These are phyloP conservation scores for Citrus glauca DNA, from an alignment of 345 rosid genomes.

Conservation along the genomic window DNA sequence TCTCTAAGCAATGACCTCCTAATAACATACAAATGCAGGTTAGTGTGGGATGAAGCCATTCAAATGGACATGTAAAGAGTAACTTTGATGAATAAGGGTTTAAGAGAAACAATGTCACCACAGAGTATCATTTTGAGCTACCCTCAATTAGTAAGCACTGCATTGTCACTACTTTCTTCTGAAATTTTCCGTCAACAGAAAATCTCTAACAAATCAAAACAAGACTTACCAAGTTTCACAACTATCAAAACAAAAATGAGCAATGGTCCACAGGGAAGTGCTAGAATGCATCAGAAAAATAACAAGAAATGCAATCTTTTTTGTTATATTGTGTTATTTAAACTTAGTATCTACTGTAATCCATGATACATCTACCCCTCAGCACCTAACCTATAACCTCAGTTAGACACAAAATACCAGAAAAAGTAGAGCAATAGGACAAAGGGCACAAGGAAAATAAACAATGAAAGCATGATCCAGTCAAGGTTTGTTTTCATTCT, in stretches of 20 bases:
- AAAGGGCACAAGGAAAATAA: neutral
- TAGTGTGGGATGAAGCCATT: neutral
- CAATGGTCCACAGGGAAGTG: neutral
- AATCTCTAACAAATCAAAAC: neutral
- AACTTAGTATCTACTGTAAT: neutral
- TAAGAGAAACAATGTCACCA: neutral
- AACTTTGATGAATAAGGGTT: neutral
- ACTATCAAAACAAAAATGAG: neutral
- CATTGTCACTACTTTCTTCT: neutral
- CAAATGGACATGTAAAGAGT: neutral
- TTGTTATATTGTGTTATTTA: neutral
- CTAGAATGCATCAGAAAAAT: neutral
- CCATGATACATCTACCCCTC: neutral
- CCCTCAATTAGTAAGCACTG: neutral
- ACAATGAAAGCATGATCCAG: neutral
- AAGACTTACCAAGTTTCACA: neutral
- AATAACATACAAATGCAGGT: neutral
- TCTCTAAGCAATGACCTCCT: neutral
- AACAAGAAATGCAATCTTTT: neutral
- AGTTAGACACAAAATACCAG: neutral
- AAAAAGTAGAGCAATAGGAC: neutral
- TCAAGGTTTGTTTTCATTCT: neutral
- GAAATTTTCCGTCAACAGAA: neutral
- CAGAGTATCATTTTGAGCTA: neutral
- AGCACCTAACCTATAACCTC: neutral